These are phyloP conservation scores for Phoenix dactylifera DNA, from an alignment of 176 grass and related monocot genomes.

Conservation along the genomic window DNA sequence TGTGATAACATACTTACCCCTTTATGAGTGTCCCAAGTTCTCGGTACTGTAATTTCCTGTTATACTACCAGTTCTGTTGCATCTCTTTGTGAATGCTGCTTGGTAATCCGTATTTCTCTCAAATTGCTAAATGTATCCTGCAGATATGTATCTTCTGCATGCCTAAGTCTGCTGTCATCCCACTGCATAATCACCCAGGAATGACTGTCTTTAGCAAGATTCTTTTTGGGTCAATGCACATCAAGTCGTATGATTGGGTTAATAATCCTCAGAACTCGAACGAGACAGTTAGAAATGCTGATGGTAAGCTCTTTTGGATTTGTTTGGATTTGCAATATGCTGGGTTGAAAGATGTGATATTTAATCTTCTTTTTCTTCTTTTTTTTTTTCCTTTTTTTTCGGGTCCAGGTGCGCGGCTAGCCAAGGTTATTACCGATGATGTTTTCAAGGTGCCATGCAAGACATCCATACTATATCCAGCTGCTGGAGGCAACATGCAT, in stretches of 20 bases:
- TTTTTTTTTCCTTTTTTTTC: not conserved
- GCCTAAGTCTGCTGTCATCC: constrained; percentile 56
- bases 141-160: constrained; percentile 93
- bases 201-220: constrained; percentile 98
- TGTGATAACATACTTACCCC: constrained; percentile 54
- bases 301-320: not conserved
- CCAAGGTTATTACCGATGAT: constrained; percentile 57
- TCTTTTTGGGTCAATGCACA: constrained; percentile 82
- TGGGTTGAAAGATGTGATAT: not conserved
- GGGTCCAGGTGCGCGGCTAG: constrained; percentile 39
- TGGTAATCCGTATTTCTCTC: too few species aligned
- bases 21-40: constrained; percentile 58
- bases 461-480: constrained; percentile 66
- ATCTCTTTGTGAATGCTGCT: too few species aligned
- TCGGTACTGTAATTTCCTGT: constrained; percentile 35
- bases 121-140: constrained; percentile 1
- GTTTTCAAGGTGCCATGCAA: constrained; percentile 32
- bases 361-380: not conserved
- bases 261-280: constrained; percentile 1
- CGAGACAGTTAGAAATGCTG: not conserved
- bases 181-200: constrained; percentile 84
- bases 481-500: constrained; percentile 74
- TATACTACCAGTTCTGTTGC: too few species aligned
- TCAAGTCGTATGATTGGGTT: constrained; percentile 84
- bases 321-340: not conserved